phyloP scores from a whole-genome alignment of 1,284 basidiomycete genomes.

The Cutaneotrichosporon sp. region DNA sequence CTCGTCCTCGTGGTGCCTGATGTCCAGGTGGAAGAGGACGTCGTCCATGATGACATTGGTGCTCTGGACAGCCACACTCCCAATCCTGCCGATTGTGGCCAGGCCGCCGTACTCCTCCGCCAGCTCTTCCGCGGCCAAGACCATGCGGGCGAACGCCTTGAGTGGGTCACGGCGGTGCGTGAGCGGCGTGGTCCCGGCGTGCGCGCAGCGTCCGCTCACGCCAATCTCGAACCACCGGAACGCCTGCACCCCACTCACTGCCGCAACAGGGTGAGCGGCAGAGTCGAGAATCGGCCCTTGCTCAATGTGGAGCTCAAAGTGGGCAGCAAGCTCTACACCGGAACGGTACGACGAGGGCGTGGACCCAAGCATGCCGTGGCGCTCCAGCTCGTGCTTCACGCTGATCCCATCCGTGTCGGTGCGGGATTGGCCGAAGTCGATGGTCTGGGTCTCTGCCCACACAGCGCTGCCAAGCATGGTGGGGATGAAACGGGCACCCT shows the following conservation, averaged over 20 bases:
- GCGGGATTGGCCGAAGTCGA: background rate
- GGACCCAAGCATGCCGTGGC: slow-evolving; percentile 11
- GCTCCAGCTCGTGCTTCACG: slow-evolving; percentile 11
- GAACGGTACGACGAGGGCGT: background rate
- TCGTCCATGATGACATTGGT: slow-evolving; percentile 25
- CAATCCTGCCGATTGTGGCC: slow-evolving; percentile 21
- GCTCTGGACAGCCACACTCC: slow-evolving; percentile 7
- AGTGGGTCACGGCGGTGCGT: slow-evolving; percentile 22
- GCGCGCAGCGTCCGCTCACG: slow-evolving; percentile 22
- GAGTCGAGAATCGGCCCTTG: slow-evolving; percentile 31
- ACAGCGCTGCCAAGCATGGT: slow-evolving; percentile 17
- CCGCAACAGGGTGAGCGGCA: slow-evolving; percentile 12
- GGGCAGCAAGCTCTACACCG: slow-evolving; percentile 21
- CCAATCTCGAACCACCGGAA: slow-evolving; percentile 26
- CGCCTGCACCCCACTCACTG: slow-evolving; percentile 29
- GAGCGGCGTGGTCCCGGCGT: slow-evolving; percentile 32
- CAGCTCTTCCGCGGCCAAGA: slow-evolving; percentile 13
- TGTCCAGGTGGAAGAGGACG: slow-evolving; percentile 24
- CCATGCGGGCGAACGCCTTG: slow-evolving; percentile 12
- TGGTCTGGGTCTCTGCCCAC: slow-evolving; percentile 18
- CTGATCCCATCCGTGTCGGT: slow-evolving; percentile 6
- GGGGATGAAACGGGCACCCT: slow-evolving; percentile 15
- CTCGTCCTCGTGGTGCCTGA: slow-evolving; percentile 19
- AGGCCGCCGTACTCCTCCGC: slow-evolving; percentile 16
- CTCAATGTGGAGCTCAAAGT: slow-evolving; percentile 38